These are phyloP conservation scores for Sutorius eximius DNA, from an alignment of 1,284 basidiomycete genomes.

Conservation along the genomic window DNA sequence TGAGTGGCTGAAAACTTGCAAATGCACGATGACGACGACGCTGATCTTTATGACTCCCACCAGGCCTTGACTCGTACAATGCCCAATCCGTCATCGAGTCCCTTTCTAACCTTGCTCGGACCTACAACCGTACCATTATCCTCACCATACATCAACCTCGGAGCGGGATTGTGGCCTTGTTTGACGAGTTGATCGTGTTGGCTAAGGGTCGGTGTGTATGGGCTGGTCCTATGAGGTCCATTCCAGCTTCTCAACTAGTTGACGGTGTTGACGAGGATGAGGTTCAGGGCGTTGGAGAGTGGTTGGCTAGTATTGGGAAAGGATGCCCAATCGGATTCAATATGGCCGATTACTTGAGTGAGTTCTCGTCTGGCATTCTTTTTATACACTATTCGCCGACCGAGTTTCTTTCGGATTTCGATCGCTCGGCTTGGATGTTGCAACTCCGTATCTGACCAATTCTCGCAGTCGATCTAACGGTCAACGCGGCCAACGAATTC, in stretches of 20 bases:
- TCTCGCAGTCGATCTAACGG: conserved; percentile 77
- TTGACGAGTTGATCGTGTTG: conserved; percentile 89
- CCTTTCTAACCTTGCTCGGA: conserved; percentile 79
- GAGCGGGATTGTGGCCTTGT: conserved; percentile 93
- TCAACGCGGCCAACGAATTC: conserved; percentile 63
- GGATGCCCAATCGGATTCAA: conserved; percentile 96
- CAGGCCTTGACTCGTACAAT: conserved; percentile 92
- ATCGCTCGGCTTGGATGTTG: not conserved
- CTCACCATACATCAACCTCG: conserved; percentile 99
- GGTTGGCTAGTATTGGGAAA: conserved; percentile 78
- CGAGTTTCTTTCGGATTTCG: not conserved
- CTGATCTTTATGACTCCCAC: not conserved
- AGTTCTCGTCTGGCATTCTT: conserved; percentile 32
- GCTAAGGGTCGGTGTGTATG: conserved; percentile 60
- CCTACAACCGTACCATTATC: conserved; percentile 93
- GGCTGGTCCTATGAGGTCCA: conserved; percentile 32
- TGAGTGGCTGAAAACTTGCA: conserved; percentile 35
- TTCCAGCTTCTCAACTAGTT: conserved; percentile 6
- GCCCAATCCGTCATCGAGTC: conserved; percentile 93
- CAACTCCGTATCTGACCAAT: conserved; percentile 4
- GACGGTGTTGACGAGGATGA: conserved; percentile 61
- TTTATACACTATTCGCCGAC: not conserved
- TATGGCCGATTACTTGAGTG: conserved; percentile 92
- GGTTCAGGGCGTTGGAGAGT: conserved; percentile 48
- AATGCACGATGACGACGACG: not conserved